phyloP scores from a whole-genome alignment of 768 basidiomycete species.

The Auricularia sp. region DNA sequence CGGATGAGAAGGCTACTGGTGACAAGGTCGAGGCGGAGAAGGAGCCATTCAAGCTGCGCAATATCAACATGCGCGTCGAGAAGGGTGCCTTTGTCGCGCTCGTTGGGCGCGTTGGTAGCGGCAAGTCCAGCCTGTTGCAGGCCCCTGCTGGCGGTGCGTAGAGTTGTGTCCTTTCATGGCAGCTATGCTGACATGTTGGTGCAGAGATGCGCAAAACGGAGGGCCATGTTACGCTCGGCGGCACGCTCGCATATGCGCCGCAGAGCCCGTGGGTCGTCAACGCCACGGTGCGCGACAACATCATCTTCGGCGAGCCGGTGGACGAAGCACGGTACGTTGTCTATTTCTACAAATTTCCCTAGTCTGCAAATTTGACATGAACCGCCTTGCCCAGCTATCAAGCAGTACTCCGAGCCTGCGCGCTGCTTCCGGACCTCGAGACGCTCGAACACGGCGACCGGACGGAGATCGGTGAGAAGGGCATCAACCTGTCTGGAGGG shows the following conservation, averaged over 20 bases:
- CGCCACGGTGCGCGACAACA: constrained; percentile 63
- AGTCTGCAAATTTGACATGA: background rate
- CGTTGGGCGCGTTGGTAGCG: constrained; percentile 67
- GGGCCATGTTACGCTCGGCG: constrained; percentile 47
- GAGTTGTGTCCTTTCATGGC: background rate
- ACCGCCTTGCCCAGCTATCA: constrained; percentile 33
- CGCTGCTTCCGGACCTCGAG: constrained; percentile 59
- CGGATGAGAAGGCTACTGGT: background rate
- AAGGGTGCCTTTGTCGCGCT: constrained; percentile 58
- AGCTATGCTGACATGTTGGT: constrained; percentile 35
- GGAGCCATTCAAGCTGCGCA: constrained; percentile 39
- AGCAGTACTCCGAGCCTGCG: constrained; percentile 53
- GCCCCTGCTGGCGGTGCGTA: constrained; percentile 3
- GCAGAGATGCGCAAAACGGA: constrained; percentile 56
- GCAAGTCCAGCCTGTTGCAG: constrained; percentile 34
- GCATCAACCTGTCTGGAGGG: constrained; percentile 44
- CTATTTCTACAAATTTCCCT: background rate
- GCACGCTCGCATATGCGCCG: constrained; percentile 48
- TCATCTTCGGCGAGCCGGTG: constrained; percentile 59
- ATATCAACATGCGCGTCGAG: constrained; percentile 36
- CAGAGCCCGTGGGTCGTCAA: constrained; percentile 58
- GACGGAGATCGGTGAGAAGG: constrained; percentile 71
- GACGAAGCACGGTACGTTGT: constrained; percentile 43
- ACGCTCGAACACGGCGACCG: constrained; percentile 60
- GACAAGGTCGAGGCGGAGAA: constrained; percentile 2